Base-by-base conservation (phyloP, 106 monocot species). In the Agapanthus africanus region DNA sequence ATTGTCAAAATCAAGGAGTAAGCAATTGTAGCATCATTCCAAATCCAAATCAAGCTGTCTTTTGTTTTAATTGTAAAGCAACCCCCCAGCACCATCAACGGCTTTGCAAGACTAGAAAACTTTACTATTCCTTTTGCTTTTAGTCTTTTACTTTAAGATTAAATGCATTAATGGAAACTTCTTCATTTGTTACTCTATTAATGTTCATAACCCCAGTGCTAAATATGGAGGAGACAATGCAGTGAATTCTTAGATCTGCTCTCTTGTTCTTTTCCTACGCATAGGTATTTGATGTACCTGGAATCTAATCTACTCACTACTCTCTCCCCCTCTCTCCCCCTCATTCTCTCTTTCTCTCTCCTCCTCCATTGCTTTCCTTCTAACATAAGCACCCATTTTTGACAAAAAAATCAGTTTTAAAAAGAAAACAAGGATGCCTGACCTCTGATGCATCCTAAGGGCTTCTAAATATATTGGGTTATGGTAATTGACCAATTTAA, bases 181-280 rank as follows among this genome's bases (percentile, higher is more conserved):
- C 31, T 61, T 30, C 30, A 59, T 37, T n/a, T 63, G 2, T 61
- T n/a, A n/a, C n/a, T n/a, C n/a, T n/a, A n/a, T n/a, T 35, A 32
- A 15, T 65, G 16, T 8, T 36, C 64, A 39, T 40, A 38, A 65
- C 39, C 22, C 38, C 46, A 44, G 11, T 25, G 4, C 37, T 49
- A 68, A 50, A 68, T 35, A 44, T 42, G 23, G 66, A 42, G 46
- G 49, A 50, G 49, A 50, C 68, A 68, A 35, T 49, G n/a, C 21
- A 68, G 33, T 47, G 49, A 68, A 49, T 68, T 28, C 22, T 66
- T 30, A 28, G 49, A 49, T 50, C 68, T 68, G 68, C 16, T 33
- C 68, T n/a, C 68, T 68, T 68, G 11, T 27, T 66, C 31, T 44
- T 41, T 66, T 44, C 34, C 47, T 49, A 4, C 9, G 31, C 46